phyloP scores from a whole-genome alignment of 2,329 filamentous ascomycete species.

The Aspergillus fischeri region DNA sequence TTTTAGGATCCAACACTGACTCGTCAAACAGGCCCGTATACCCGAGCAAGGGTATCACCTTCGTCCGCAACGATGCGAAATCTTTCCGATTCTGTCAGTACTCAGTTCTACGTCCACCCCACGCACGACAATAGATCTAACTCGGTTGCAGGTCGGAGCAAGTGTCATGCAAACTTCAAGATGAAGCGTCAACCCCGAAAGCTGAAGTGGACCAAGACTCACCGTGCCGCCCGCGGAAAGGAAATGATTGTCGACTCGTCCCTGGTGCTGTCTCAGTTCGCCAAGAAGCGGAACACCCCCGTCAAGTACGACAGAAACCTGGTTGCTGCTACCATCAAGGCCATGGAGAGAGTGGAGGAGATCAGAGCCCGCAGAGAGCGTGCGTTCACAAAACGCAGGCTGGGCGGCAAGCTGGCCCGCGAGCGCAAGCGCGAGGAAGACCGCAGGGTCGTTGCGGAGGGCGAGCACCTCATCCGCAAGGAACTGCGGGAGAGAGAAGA shows the following conservation, averaged over 20 bases:
- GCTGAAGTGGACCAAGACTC: constrained; percentile 94
- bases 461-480: constrained; percentile 85
- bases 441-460: constrained; percentile 83
- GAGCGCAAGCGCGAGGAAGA: constrained; percentile 74
- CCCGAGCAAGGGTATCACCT: constrained; percentile 63
- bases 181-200: constrained; percentile 98
- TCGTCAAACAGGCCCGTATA: constrained; percentile 53
- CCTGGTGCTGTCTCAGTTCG: constrained; percentile 67
- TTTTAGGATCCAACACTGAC: not conserved
- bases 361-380: constrained; percentile 79
- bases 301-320: constrained; percentile 94
- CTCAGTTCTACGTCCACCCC: not conserved
- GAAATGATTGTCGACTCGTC: constrained; percentile 91
- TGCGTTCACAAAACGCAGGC: constrained; percentile 88
- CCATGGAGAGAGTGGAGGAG: constrained; percentile 87
- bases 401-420: constrained; percentile 73
- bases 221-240: constrained; percentile 79
- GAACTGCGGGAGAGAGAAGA: constrained; percentile 57
- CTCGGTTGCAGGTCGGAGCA: constrained; percentile 50
- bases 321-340: constrained; percentile 78
- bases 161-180: constrained; percentile 73
- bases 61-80: constrained; percentile 47
- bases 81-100: constrained; percentile 57
- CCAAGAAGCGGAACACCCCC: constrained; percentile 87
- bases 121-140: not conserved